A percentile compares a stretch with the other conserved stretches of the same genome.
Evolutionary conservation across 208 protist species (phyloP).

Genomic region (Crithidia fasciculata): DNA sequence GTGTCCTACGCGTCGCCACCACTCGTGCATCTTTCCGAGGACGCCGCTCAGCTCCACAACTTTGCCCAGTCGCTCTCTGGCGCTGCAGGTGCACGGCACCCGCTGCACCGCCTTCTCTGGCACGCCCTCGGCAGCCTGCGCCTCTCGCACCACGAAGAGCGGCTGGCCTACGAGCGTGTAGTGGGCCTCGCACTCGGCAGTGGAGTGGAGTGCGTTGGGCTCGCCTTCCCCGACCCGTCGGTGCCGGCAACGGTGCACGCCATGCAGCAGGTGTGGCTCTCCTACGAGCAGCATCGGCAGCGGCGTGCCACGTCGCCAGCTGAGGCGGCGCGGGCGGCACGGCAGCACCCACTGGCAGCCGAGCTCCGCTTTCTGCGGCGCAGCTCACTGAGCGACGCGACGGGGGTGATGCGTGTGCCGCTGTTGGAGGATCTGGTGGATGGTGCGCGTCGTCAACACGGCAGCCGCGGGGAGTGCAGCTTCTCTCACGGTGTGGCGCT

Average conservation of each 20-base stretch:
- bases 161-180: conserved; percentile 27
- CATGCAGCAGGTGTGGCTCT: conserved; percentile 57
- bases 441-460: background rate
- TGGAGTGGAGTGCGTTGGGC: conserved; percentile 60
- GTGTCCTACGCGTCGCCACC: background rate
- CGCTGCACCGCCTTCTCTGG: conserved; percentile 27
- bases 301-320: conserved; percentile 16
- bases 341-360: conserved; percentile 24
- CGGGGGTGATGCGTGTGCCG: conserved; percentile 23
- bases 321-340: conserved; percentile 23
- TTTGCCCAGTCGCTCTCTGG: background rate
- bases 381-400: conserved; percentile 2
- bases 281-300: conserved; percentile 37
- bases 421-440: conserved; percentile 16
- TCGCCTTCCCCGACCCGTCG: conserved; percentile 63
- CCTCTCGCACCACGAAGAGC: conserved; percentile 14
- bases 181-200: conserved; percentile 48
- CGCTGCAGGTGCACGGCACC: background rate
- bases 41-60: conserved; percentile 13
- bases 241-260: conserved; percentile 37
- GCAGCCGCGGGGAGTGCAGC: conserved; percentile 28
- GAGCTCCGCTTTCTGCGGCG: conserved; percentile 20
- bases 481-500: conserved; percentile 27
- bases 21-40: conserved; percentile 1
- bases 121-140: conserved; percentile 14